Evolutionary conservation across 2,329 filamentous ascomycete genomes (phyloP), one percentile per base, ranked within the genome.

Genomic region (Colletotrichum trifolii): DNA sequence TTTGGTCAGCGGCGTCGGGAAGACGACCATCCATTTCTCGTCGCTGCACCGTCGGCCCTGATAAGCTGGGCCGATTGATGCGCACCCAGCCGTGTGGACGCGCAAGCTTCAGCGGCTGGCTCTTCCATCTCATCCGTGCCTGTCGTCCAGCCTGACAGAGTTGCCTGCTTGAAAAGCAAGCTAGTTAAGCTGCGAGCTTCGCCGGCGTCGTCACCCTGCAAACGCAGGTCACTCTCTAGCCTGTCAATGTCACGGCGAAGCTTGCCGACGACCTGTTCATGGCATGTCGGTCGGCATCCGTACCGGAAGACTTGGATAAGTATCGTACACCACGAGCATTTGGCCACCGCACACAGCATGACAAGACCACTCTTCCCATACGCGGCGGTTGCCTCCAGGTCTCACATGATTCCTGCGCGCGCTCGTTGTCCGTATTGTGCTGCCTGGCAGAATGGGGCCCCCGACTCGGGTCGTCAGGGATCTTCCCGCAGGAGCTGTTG

Each of bases 341-440:
- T 45, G 10, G 42, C 13, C 42, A n/a, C 13, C 9, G 6, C 7
- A n/a, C 33, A 46, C 13, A 33, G 8, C 48, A 59, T 45, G 56
- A 38, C 39, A 57, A 39, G 36, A 11, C 39, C 52, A 58, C n/a
- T 49, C 13, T 39, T 49, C 34, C 35, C 10, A 45, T 49, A 36
- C 39, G 43, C 54, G 42, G 9, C 43, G 17, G 35, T 25, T 48
- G 25, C 25, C 25, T 57, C 3, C 56, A 53, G 42, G 60, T 60
- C 60, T 64, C 60, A 59, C 36, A 43, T 59, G 48, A 59, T 64
- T 64, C 60, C 60, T 64, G 54, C 60, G 49, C 25, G 38, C 34
- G 48, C 12, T 46, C 39, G 6, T 33, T 36, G 35, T 43, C 52
- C 60, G 15, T 10, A 10, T 54, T 36, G 48, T 64, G 61, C 50